These are phyloP conservation scores for Drechslerella coelobrocha DNA, from an alignment of 2,329 filamentous ascomycete species.

Conservation along the genomic window DNA sequence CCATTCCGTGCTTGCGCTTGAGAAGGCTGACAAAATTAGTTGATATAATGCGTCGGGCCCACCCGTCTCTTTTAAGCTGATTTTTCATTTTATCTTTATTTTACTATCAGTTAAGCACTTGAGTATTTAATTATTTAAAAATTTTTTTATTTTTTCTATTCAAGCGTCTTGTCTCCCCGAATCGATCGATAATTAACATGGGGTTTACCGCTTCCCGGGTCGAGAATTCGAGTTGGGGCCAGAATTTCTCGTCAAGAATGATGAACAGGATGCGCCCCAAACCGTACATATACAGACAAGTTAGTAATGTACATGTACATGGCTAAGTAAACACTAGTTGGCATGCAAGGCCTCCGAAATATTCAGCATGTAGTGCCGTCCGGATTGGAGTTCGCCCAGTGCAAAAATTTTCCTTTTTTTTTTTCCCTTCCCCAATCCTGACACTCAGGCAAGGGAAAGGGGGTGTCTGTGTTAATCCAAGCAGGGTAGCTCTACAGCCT, in stretches of 20 bases:
- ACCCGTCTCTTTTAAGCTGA: conserved; percentile 41
- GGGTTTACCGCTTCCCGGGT: conserved; percentile 43
- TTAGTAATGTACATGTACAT: no score
- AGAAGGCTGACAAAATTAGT: conserved; percentile 12
- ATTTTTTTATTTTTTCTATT: no score
- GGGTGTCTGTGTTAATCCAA: conserved; percentile 1
- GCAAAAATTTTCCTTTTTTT: not conserved
- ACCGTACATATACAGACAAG: conserved; percentile 9
- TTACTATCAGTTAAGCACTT: no score
- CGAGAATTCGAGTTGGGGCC: conserved; percentile 14
- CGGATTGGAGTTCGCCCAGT: not conserved
- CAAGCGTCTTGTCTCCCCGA: no score
- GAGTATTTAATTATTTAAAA: no score
- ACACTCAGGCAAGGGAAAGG: not conserved
- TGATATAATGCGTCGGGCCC: conserved; percentile 17
- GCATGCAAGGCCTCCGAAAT: not conserved
- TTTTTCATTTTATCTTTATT: conserved; percentile 34
- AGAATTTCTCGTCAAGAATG: conserved; percentile 48
- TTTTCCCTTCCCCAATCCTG: not conserved
- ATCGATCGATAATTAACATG: not conserved
- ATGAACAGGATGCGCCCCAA: conserved; percentile 9
- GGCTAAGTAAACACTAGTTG: not conserved
- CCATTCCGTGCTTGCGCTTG: not conserved
- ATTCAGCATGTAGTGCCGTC: conserved; percentile 1
- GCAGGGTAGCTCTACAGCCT: conserved; percentile 19